phyloP scores from a whole-genome alignment of 441 rosid species.

The Arabidopsis lyrata region DNA sequence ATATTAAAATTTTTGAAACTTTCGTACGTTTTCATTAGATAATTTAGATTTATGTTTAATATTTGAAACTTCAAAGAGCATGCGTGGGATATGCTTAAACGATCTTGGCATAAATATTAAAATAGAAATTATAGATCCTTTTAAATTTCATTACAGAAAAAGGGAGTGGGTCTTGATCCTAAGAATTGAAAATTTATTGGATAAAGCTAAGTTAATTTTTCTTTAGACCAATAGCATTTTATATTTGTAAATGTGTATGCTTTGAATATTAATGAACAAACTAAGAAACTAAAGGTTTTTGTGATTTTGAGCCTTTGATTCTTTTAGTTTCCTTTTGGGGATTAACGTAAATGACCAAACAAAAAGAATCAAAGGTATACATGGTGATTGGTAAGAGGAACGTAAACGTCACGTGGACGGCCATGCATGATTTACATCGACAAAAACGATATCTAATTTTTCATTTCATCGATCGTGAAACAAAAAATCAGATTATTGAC shows the following conservation, averaged over 20 bases:
- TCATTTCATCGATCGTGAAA: neutral
- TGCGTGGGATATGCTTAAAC: constrained; percentile 25
- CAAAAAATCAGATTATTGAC: neutral
- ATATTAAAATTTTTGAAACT: neutral
- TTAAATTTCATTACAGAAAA: neutral
- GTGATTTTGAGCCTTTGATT: neutral
- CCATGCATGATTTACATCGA: constrained; percentile 18
- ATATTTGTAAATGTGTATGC: neutral
- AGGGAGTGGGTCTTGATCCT: constrained; percentile 1
- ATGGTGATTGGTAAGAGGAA: constrained; percentile 14
- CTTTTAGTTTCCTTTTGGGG: neutral
- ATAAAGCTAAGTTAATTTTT: too few species aligned
- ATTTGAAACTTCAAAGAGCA: constrained; percentile 34
- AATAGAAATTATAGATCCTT: neutral
- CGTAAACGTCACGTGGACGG: constrained; percentile 30
- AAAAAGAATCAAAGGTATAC: neutral
- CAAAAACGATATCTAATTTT: neutral
- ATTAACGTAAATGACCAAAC: neutral
- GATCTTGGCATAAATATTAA: neutral
- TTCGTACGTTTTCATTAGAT: constrained; percentile 10
- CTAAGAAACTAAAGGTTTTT: neutral
- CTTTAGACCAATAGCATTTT: neutral
- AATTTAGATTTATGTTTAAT: constrained; percentile 18
- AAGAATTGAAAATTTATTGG: neutral
- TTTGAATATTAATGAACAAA: neutral